These are phyloP conservation scores for Magnolia changhungtana DNA, from an alignment of 164 flowering plant genomes.

Conservation along the genomic window DNA sequence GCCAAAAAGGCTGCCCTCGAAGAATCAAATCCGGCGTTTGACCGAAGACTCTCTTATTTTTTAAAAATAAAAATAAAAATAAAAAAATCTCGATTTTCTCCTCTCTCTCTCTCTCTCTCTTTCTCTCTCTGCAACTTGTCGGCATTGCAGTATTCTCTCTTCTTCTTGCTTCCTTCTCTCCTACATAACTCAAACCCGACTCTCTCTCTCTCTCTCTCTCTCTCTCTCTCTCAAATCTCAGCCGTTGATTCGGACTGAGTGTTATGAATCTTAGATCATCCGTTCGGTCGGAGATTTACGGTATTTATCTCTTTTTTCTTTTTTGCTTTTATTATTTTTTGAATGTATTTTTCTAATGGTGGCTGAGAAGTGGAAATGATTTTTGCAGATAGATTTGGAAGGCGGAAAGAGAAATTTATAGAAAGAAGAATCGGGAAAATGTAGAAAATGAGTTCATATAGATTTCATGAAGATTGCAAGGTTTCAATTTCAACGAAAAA, in stretches of 20 bases:
- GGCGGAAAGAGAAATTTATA: not conserved
- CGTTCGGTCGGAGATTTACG: not conserved
- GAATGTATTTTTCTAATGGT: not conserved
- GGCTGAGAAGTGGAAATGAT: not conserved
- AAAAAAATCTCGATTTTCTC: slow-evolving; percentile 7
- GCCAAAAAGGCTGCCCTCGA: slow-evolving; percentile 6
- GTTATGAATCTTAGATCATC: not conserved
- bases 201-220: not conserved
- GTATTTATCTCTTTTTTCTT: not conserved
- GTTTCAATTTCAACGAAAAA: no score
- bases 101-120: not conserved
- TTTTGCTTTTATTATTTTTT: not conserved
- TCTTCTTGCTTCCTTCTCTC: not conserved
- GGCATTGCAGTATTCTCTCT: not conserved
- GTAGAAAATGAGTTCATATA: not conserved
- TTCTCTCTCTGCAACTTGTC: slow-evolving; percentile 15
- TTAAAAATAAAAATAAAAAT: not conserved
- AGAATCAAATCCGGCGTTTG: slow-evolving; percentile 30
- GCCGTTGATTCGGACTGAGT: not conserved
- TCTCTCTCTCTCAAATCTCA: not conserved
- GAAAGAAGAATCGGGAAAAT: not conserved
- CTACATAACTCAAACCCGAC: not conserved
- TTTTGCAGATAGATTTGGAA: not conserved
- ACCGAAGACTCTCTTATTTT: slow-evolving; percentile 7
- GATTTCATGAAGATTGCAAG: no score